Conservation (phyloP, 345 rosid genomes). For the Rhodamnia rubescens region DNA sequence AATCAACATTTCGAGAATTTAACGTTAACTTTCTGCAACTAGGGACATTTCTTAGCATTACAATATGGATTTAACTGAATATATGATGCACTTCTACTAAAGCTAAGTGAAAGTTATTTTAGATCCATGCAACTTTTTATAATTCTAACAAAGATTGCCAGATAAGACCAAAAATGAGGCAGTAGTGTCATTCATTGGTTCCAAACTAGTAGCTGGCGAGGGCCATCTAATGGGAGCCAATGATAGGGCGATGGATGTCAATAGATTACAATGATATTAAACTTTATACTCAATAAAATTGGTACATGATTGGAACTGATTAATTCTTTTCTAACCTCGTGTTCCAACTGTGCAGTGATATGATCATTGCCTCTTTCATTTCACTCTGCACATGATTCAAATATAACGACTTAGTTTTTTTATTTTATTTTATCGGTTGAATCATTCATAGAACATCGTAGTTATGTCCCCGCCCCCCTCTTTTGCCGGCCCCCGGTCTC, state of each 20-base stretch:
- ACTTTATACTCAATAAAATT: background rate
- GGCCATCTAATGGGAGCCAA: background rate
- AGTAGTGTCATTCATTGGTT: background rate
- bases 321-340: background rate
- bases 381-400: background rate
- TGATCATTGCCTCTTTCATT: background rate
- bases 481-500: too few species aligned
- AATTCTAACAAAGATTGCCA: background rate
- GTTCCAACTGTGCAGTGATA: background rate
- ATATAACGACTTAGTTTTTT: background rate
- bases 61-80: background rate
- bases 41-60: background rate
- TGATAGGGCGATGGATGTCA: background rate
- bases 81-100: background rate
- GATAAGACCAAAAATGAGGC: background rate
- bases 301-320: background rate
- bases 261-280: background rate
- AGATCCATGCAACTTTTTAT: background rate
- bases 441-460: background rate
- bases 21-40: background rate
- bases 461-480: background rate
- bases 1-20: background rate
- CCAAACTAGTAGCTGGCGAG: background rate
- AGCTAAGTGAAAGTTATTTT: background rate
- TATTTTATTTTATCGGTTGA: background rate